These are phyloP conservation scores for Coemansia sp. DNA, from an alignment of 192 early-diverging fungal species.

Conservation along the genomic window DNA sequence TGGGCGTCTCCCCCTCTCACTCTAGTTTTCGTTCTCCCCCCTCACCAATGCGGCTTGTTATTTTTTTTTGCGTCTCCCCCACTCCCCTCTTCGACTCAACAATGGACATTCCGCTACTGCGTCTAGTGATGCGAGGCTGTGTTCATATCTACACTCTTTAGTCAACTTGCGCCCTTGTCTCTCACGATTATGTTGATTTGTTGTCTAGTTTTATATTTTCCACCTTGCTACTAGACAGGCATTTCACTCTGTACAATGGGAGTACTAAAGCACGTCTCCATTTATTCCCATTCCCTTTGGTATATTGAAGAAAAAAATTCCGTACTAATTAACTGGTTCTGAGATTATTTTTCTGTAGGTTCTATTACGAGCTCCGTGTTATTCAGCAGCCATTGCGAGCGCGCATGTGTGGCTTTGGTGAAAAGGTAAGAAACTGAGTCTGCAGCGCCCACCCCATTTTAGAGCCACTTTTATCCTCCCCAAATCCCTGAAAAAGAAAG, in stretches of 20 bases:
- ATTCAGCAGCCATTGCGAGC: slow-evolving; percentile 65
- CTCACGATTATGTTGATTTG: neutral
- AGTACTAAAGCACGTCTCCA: neutral
- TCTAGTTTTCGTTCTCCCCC: neutral
- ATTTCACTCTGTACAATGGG: neutral
- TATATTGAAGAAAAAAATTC: neutral
- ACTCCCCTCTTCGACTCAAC: neutral
- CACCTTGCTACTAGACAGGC: neutral
- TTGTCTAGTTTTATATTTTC: neutral
- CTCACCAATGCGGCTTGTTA: neutral
- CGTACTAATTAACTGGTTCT: neutral
- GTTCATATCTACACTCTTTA: neutral
- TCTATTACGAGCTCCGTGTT: slow-evolving; percentile 56
- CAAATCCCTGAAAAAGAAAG: neutral
- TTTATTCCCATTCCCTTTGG: neutral
- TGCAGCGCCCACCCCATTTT: neutral
- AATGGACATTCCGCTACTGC: slow-evolving; percentile 4
- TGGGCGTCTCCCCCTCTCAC: neutral
- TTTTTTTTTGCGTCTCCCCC: neutral
- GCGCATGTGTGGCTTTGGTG: slow-evolving; percentile 69
- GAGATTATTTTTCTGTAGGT: slow-evolving; percentile 22
- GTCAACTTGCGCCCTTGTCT: neutral
- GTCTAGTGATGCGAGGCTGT: neutral
- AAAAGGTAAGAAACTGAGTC: slow-evolving; percentile 45
- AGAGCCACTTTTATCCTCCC: neutral